Conservation (phyloP, 2,329 filamentous ascomycete species). For the Paracamarosporium sp. region DNA sequence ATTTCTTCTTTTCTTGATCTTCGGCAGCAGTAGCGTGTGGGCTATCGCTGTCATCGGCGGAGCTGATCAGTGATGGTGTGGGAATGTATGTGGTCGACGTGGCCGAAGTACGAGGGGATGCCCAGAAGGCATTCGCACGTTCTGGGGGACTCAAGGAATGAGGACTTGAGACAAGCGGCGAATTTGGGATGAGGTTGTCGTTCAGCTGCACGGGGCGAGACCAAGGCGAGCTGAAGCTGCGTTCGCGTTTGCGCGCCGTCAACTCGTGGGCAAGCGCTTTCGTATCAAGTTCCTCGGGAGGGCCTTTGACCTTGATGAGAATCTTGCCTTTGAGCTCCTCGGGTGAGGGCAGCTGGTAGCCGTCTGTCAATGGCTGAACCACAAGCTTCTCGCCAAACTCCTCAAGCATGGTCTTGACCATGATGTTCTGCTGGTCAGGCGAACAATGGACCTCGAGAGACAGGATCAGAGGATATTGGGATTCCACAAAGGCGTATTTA, state of each 20-base stretch:
- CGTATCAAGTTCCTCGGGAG: slow-evolving; percentile 58
- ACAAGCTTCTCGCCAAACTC: slow-evolving; percentile 83
- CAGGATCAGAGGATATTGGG: slow-evolving; percentile 88
- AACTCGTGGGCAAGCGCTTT: slow-evolving; percentile 45
- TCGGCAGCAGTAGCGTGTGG: slow-evolving; percentile 62
- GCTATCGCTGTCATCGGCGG: slow-evolving; percentile 79
- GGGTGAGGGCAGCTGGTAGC: slow-evolving; percentile 78
- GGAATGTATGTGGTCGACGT: slow-evolving; percentile 63
- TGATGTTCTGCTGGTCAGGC: slow-evolving; percentile 78
- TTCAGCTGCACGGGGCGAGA: slow-evolving; percentile 69
- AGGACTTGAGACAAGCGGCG: slow-evolving; percentile 59
- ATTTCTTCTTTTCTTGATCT: slow-evolving; percentile 67
- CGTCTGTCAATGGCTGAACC: slow-evolving; percentile 72
- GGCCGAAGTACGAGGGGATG: slow-evolving; percentile 61
- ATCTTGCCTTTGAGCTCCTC: slow-evolving; percentile 84
- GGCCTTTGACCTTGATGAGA: slow-evolving; percentile 92
- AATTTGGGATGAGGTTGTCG: slow-evolving; percentile 57
- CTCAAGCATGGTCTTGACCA: slow-evolving; percentile 88
- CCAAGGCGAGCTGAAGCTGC: slow-evolving; percentile 81
- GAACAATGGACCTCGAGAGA: slow-evolving; percentile 96
- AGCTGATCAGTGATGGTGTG: slow-evolving; percentile 61
- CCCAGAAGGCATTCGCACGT: slow-evolving; percentile 53
- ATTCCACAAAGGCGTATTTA: slow-evolving; percentile 89
- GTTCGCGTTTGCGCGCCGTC: slow-evolving; percentile 51
- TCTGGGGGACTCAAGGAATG: slow-evolving; percentile 61